Conservation (phyloP, 352 stramenopile genomes). For the Globisporangium uncinulatum region DNA sequence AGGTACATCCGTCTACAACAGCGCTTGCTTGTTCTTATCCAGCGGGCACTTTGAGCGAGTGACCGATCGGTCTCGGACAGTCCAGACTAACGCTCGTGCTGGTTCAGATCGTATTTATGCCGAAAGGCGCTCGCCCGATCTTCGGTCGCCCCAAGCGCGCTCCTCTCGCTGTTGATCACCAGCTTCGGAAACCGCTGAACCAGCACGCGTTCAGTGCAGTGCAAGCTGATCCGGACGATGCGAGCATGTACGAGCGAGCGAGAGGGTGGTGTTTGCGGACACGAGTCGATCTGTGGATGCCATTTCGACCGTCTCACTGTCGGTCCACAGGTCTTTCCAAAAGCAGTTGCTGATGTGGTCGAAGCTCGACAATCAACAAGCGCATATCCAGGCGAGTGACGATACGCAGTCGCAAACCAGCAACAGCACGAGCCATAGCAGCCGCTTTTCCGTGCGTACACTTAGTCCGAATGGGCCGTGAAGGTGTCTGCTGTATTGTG, state of each 20-base stretch:
- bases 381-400: conserved; percentile 35
- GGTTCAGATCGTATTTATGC: conserved; percentile 74
- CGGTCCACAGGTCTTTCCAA: conserved; percentile 47
- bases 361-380: conserved; percentile 50
- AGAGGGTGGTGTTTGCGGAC: neutral
- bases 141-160: conserved; percentile 46
- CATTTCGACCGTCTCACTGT: too few species aligned
- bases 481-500: neutral
- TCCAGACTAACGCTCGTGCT: neutral
- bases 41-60: too few species aligned
- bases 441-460: conserved; percentile 37
- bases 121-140: conserved; percentile 57
- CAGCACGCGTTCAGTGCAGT: conserved; percentile 31
- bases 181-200: conserved; percentile 33
- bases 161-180: conserved; percentile 33
- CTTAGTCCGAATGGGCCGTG: neutral
- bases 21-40: too few species aligned
- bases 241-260: conserved; percentile 47
- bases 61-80: too few species aligned
- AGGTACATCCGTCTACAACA: conserved; percentile 36
- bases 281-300: neutral
- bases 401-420: conserved; percentile 58
- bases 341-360: conserved; percentile 81
- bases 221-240: conserved; percentile 40
- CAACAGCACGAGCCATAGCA: conserved; percentile 37